Conservation (phyloP, 371 early-diverging fungal genomes). For the Funneliformis caledonium region DNA sequence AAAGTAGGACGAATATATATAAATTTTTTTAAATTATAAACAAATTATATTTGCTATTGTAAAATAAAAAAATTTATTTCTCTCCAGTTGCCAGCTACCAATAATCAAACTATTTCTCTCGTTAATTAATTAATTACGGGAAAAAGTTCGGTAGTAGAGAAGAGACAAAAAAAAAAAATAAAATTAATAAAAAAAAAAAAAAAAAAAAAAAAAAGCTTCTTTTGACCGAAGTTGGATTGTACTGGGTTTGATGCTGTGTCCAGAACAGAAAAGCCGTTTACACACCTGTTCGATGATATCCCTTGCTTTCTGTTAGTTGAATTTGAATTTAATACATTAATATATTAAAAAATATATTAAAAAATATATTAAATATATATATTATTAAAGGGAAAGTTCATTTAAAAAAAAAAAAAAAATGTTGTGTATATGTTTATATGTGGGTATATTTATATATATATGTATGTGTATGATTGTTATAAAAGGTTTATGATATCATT, state of each 20-base stretch:
- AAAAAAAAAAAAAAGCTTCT: neutral
- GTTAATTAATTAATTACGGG: neutral
- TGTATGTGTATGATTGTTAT: conserved; percentile 10
- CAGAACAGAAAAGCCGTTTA: neutral
- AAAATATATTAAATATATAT: too few relatives aligned
- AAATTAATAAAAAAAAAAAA: too few relatives aligned
- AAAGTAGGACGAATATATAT: too few relatives aligned
- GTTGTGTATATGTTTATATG: conserved; percentile 7
- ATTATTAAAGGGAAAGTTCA: too few relatives aligned
- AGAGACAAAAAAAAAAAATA: neutral
- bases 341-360: too few relatives aligned
- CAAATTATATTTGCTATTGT: neutral
- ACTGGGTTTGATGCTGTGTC: neutral
- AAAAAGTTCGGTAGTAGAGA: conserved; percentile 6
- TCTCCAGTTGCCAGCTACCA: conserved; percentile 25
- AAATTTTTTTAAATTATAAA: too few relatives aligned
- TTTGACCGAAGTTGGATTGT: neutral
- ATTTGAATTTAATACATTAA: too few relatives aligned
- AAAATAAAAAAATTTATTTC: neutral
- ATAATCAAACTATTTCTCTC: neutral
- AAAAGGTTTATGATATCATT: conserved; percentile 22
- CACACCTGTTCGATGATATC: neutral
- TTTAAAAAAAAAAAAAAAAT: neutral
- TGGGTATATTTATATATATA: neutral
- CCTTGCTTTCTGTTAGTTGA: conserved; percentile 4